Conservation (phyloP, 768 basidiomycete genomes). For the Wakefieldia striispora region DNA sequence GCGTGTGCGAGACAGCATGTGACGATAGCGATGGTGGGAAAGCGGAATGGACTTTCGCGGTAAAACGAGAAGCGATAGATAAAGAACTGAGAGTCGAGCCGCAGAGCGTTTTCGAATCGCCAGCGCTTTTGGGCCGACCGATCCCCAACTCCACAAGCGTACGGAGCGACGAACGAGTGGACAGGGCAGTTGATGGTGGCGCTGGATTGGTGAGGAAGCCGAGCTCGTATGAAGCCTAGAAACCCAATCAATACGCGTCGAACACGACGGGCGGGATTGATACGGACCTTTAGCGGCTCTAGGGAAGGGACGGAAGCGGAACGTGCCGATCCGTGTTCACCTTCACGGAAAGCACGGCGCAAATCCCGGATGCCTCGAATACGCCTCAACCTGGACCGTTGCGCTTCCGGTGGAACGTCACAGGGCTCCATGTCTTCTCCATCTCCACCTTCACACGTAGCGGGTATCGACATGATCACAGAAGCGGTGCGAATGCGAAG, state of each 20-base stretch:
- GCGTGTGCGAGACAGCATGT: constrained; percentile 1
- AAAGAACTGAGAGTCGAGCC: constrained; percentile 19
- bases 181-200: constrained; percentile 4
- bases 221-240: constrained; percentile 23
- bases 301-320: constrained; percentile 5
- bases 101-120: constrained; percentile 20
- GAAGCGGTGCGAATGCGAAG: constrained; percentile 29
- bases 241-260: neutral
- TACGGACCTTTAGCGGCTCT: constrained; percentile 19
- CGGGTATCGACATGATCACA: constrained; percentile 27
- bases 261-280: neutral
- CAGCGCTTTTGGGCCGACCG: neutral
- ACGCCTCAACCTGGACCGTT: constrained; percentile 21
- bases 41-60: constrained; percentile 10
- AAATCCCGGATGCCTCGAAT: constrained; percentile 22
- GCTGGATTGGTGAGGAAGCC: constrained; percentile 12
- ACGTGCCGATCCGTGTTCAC: constrained; percentile 4
- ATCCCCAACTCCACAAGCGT: constrained; percentile 23
- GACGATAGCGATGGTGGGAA: constrained; percentile 3
- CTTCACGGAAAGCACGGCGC: constrained; percentile 23
- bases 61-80: constrained; percentile 18
- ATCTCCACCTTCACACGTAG: constrained; percentile 21
- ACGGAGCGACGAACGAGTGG: constrained; percentile 22
- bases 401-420: neutral
- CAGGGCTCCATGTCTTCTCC: neutral